Base-by-base conservation (phyloP, 176 grass and related monocot genomes). In the Triticum timopheevii region DNA sequence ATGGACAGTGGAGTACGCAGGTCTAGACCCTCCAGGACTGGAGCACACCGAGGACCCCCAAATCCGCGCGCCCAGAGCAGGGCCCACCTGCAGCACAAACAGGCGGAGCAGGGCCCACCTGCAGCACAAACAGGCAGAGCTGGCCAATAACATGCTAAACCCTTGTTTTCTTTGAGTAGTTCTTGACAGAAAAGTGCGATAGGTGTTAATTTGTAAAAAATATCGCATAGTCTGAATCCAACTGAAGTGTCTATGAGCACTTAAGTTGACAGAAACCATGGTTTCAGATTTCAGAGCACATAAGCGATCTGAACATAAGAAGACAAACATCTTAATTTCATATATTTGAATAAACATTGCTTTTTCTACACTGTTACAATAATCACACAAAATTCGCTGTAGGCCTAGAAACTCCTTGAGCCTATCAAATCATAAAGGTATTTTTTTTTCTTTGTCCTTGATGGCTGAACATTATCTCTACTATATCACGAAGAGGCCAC, bases 401-500 rank as follows among this genome's bases (percentile, higher is more conserved):
- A 59, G 19, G 11, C 80, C 74, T 87, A 87, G 35, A 25, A 71
- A 73, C 13, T 83, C 40, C 23, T 67, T 56, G 66, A 78, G 56
- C 44, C n/a, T 74, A 42, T 76, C 65, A 65, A 54, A 68, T 67
- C 6, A 31, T 59, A 3, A 17, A 64, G 72, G 13, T 30, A 30
- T 56, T 44, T 66, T 9, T 12, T 22, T 54, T 83, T n/a, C 42
- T 87, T 83, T 65, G 25, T 52, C 84, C 58, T 61, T 67, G 45
- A 35, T 52, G 71, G 31, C n/a, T 87, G 74, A 84, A 84, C 22
- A 80, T 74, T 35, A 79, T 84, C 28, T 68, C 69, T 52, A 63
- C 49, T 80, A 7, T 80, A 87, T 88, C 81, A 91, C 30, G 77
- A 87, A 17, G 89, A 87, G 25, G 77, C 81, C 61, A 80, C 76